phyloP scores from a whole-genome alignment of 495 filamentous ascomycete genomes.

The Neurospora sp. region DNA sequence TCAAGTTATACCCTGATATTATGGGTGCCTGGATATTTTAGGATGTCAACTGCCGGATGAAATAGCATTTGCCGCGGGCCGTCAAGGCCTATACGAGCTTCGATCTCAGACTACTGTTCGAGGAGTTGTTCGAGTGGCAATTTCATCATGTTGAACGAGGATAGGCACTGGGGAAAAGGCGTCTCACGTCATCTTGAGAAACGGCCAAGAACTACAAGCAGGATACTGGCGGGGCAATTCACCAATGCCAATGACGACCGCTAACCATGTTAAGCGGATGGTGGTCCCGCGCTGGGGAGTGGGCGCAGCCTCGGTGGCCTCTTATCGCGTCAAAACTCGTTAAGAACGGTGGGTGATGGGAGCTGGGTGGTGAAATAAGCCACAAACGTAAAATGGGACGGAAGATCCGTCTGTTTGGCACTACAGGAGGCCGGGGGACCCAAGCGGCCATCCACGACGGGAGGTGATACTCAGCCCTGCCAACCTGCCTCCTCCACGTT shows the following conservation, averaged over 20 bases:
- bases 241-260: not conserved
- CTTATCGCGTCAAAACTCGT: not conserved
- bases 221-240: slow-evolving; percentile 1
- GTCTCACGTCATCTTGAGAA: slow-evolving; percentile 8
- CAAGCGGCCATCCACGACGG: not conserved
- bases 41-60: not conserved
- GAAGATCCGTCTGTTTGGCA: not conserved
- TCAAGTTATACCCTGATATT: not conserved
- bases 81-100: not conserved
- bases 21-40: not conserved
- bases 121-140: not conserved
- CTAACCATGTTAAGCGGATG: not conserved
- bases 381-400: not conserved
- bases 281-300: not conserved
- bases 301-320: not conserved
- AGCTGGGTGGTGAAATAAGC: not conserved
- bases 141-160: not conserved
- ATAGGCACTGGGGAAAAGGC: not conserved
- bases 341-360: not conserved
- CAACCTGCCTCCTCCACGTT: not conserved
- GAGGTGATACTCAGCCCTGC: not conserved
- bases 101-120: not conserved
- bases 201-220: not conserved
- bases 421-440: not conserved
- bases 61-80: not conserved